Evolutionary conservation across 2,329 filamentous ascomycete genomes (phyloP).

Genomic region (Colletotrichum limetticola): DNA sequence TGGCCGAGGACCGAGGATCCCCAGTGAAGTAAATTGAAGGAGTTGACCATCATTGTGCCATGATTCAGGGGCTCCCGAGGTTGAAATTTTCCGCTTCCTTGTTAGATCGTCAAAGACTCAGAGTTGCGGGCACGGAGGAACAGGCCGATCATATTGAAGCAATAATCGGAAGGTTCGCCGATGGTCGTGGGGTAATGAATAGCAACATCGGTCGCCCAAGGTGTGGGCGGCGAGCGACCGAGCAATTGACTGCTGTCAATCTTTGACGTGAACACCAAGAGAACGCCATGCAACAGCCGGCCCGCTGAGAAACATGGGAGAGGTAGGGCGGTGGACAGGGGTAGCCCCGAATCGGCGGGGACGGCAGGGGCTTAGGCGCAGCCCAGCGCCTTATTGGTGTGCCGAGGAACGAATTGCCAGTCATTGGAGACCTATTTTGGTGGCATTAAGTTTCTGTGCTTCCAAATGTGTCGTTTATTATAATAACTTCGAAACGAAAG

Average conservation of each 20-base stretch:
- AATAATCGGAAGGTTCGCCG: constrained; percentile 1
- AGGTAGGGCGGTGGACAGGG: constrained; percentile 12
- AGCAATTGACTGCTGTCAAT: background rate
- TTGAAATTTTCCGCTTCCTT: background rate
- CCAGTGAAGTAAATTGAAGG: constrained; percentile 1
- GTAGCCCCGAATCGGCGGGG: constrained; percentile 25
- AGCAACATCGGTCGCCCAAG: background rate
- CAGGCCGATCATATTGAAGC: background rate
- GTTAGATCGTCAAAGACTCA: background rate
- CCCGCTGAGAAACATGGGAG: constrained; percentile 31
- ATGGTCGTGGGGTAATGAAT: background rate
- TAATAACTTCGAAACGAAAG: constrained; percentile 24
- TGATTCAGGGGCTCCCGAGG: constrained; percentile 13
- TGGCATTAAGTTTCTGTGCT: constrained; percentile 5
- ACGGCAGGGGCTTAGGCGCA: constrained; percentile 28
- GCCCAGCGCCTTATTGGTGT: constrained; percentile 24
- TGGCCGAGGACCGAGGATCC: constrained; percentile 20
- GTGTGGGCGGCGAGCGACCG: constrained; percentile 14
- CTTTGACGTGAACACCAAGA: constrained; percentile 11
- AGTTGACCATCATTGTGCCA: constrained; percentile 1
- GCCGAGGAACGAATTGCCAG: constrained; percentile 7
- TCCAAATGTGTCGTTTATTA: background rate
- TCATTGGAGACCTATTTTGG: constrained; percentile 25
- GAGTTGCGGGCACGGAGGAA: background rate
- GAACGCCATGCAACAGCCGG: constrained; percentile 28